Conservation (phyloP, 106 monocot species). For the Dendrobium catenatum region DNA sequence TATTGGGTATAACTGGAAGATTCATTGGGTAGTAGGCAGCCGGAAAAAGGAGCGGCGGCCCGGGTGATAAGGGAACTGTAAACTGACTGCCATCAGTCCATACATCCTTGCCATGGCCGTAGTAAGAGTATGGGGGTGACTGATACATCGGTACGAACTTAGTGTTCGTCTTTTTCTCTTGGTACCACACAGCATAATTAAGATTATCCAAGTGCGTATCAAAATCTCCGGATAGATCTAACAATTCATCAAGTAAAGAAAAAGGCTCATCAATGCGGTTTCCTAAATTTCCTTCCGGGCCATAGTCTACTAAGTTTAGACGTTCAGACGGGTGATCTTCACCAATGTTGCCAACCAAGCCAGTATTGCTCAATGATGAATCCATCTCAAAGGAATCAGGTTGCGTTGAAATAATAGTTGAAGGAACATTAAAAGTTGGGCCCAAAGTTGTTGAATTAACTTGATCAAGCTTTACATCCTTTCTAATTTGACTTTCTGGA, state of each 20-base stretch:
- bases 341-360: constrained; percentile 4
- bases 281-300: neutral
- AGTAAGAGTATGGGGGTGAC: constrained; percentile 19
- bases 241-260: constrained; percentile 2
- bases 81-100: constrained; percentile 24
- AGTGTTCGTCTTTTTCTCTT: constrained; percentile 11
- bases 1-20: constrained; percentile 18
- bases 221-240: constrained; percentile 45
- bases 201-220: constrained; percentile 33
- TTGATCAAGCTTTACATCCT: neutral
- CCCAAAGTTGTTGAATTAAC: neutral
- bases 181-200: constrained; percentile 34
- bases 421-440: neutral
- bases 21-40: constrained; percentile 15
- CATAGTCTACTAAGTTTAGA: too few species aligned
- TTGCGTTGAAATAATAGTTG: neutral
- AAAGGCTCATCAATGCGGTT: constrained; percentile 6
- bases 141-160: constrained; percentile 6
- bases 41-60: constrained; percentile 27
- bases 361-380: constrained; percentile 7
- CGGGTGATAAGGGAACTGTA: constrained; percentile 18
- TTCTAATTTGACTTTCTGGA: constrained; percentile 10
- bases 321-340: neutral
- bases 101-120: constrained; percentile 13
- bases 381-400: constrained; percentile 10